Conservation (phyloP, 2,329 filamentous ascomycete genomes). For the Westerdykella ornata region DNA sequence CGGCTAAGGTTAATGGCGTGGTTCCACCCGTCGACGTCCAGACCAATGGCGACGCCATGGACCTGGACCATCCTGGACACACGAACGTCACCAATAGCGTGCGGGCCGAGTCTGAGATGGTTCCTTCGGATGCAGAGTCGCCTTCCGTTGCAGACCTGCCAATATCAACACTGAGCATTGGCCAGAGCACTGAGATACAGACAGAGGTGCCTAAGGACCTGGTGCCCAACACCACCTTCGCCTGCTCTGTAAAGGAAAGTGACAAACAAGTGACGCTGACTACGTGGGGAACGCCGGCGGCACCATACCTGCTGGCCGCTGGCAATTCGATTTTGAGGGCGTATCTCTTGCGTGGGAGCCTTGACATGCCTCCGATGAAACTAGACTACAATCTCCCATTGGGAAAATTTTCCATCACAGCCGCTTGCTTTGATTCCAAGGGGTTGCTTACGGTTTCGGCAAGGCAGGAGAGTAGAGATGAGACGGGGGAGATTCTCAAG, state of each 20-base stretch:
- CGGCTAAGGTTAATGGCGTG: conserved; percentile 22
- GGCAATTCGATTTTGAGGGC: conserved; percentile 33
- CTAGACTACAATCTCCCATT: conserved; percentile 24
- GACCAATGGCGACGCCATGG: conserved; percentile 44
- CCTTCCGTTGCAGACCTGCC: conserved; percentile 34
- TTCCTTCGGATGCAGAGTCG: conserved; percentile 35
- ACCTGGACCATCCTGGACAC: conserved; percentile 37
- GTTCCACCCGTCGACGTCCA: conserved; percentile 28
- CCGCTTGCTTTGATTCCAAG: conserved; percentile 32
- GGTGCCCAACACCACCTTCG: conserved; percentile 24
- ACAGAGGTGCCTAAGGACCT: conserved; percentile 34
- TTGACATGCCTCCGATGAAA: conserved; percentile 7
- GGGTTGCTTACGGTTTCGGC: conserved; percentile 32
- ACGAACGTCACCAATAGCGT: conserved; percentile 24
- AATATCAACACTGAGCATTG: conserved; percentile 36
- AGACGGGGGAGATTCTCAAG: conserved; percentile 34
- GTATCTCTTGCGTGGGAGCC: conserved; percentile 16
- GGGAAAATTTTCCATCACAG: conserved; percentile 31
- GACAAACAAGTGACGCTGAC: conserved; percentile 28
- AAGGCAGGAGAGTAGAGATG: conserved; percentile 31
- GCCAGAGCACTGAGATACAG: conserved; percentile 33
- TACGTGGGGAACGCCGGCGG: conserved; percentile 29
- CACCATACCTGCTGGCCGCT: conserved; percentile 29
- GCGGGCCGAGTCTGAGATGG: conserved; percentile 32
- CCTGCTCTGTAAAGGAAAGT: conserved; percentile 17